Evolutionary conservation across 192 early-diverging fungal genomes (phyloP).

Genomic region (Lobosporangium transversale): DNA sequence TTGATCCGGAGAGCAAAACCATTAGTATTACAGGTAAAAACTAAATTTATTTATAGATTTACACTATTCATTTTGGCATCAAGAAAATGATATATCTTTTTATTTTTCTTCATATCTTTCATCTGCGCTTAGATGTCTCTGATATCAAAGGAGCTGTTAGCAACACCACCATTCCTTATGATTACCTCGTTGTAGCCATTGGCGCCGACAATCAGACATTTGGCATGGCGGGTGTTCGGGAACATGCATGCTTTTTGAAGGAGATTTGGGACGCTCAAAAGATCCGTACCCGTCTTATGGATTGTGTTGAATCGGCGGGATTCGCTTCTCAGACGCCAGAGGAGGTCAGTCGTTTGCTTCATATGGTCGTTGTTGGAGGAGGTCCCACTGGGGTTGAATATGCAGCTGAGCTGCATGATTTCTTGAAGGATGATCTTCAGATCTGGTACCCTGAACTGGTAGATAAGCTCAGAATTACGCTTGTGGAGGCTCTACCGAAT

Average conservation of each 20-base stretch:
- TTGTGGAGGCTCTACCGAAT: conserved; percentile 81
- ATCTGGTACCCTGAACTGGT: conserved; percentile 83
- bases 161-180: conserved; percentile 71
- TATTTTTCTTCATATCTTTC: not conserved
- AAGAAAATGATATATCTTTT: not conserved
- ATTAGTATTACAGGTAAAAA: conserved; percentile 76
- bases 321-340: conserved; percentile 78
- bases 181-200: conserved; percentile 81
- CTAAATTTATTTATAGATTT: not conserved
- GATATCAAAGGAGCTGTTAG: conserved; percentile 72
- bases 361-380: conserved; percentile 84
- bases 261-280: conserved; percentile 81
- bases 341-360: conserved; percentile 77
- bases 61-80: not conserved
- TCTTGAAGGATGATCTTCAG: conserved; percentile 77
- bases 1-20: conserved; percentile 83
- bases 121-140: conserved; percentile 63
- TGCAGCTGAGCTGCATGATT: conserved; percentile 86
- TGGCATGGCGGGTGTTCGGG: conserved; percentile 78
- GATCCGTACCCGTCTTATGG: conserved; percentile 81
- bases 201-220: conserved; percentile 86
- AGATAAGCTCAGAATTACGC: conserved; percentile 79
- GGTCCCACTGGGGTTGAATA: conserved; percentile 77
- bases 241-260: conserved; percentile 83
- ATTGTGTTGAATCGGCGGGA: conserved; percentile 74